A percentile compares a stretch with the other conserved stretches of the same genome.
Conservation (phyloP, 257 asterid genomes). For the Craterostigma plantagineum region DNA sequence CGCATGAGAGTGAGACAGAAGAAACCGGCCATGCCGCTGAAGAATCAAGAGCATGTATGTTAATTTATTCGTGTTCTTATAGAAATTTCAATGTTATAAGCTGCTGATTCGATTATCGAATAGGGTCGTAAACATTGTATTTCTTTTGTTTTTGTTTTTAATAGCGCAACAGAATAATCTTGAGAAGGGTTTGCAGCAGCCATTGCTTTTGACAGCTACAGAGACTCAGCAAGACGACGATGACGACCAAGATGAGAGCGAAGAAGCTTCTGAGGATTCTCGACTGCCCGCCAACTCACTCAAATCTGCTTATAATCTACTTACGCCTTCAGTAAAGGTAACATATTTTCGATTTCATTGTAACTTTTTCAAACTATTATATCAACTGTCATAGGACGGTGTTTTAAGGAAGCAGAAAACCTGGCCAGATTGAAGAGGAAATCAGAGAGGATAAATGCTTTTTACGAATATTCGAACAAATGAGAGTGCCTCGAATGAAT, state of each 20-base stretch:
- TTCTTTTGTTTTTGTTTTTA: slow-evolving; percentile 1
- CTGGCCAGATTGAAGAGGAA: too few species aligned
- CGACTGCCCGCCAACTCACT: slow-evolving; percentile 71
- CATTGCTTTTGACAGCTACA: slow-evolving; percentile 35
- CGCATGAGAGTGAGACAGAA: slow-evolving; percentile 22
- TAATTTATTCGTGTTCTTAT: background rate
- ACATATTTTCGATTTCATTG: background rate
- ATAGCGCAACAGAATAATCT: slow-evolving; percentile 40
- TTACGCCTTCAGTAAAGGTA: slow-evolving; percentile 97
- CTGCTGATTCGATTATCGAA: too few species aligned
- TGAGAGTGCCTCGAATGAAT: too few species aligned
- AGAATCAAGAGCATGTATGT: slow-evolving; percentile 19
- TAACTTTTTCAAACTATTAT: background rate
- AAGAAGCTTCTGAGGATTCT: slow-evolving; percentile 69
- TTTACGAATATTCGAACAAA: too few species aligned
- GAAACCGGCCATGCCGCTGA: slow-evolving; percentile 21
- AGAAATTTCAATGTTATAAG: too few species aligned
- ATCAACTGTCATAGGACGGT: too few species aligned
- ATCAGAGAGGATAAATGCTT: too few species aligned
- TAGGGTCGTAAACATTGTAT: too few species aligned
- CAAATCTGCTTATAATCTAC: slow-evolving; percentile 63
- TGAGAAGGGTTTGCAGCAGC: slow-evolving; percentile 72
- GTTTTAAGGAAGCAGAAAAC: too few species aligned
- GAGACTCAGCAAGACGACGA: slow-evolving; percentile 54
- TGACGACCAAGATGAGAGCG: slow-evolving; percentile 61